These are phyloP conservation scores for Colletotrichum coccodes DNA, from an alignment of 2,329 filamentous ascomycete genomes.

Conservation along the genomic window DNA sequence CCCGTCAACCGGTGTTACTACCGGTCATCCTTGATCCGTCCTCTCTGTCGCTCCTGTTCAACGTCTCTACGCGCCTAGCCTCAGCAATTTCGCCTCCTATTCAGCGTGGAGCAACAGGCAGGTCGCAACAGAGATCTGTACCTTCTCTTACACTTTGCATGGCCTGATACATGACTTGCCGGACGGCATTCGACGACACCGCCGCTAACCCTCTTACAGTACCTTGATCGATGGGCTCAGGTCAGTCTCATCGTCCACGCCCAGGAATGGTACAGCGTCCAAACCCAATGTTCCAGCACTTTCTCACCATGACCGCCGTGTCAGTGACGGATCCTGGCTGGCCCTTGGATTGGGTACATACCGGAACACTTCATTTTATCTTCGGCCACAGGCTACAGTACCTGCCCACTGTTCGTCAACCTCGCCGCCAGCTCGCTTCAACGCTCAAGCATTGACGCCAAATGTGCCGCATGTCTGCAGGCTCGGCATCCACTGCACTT, in stretches of 20 bases:
- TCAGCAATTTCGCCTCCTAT: neutral
- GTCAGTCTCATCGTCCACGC: neutral
- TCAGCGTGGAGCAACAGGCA: neutral
- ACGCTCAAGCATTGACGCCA: conserved; percentile 27
- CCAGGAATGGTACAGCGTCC: neutral
- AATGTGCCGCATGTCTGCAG: conserved; percentile 29
- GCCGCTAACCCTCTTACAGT: conserved; percentile 24
- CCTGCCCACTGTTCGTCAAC: neutral
- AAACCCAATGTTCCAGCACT: conserved; percentile 17
- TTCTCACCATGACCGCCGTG: neutral
- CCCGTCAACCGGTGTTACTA: neutral
- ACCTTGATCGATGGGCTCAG: conserved; percentile 15
- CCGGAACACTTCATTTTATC: neutral
- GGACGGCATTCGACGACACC: neutral
- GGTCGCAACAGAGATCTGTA: neutral
- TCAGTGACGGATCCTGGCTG: neutral
- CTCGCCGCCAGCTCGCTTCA: neutral
- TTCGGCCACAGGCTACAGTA: neutral
- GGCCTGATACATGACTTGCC: neutral
- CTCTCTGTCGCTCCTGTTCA: neutral
- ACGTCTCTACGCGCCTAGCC: neutral
- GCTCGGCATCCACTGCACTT: conserved; percentile 30
- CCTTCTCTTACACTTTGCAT: neutral
- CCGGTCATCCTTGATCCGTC: neutral
- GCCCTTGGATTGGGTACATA: neutral